phyloP scores from a whole-genome alignment of 1,284 basidiomycete genomes.

The Violaceomyces palustris region DNA sequence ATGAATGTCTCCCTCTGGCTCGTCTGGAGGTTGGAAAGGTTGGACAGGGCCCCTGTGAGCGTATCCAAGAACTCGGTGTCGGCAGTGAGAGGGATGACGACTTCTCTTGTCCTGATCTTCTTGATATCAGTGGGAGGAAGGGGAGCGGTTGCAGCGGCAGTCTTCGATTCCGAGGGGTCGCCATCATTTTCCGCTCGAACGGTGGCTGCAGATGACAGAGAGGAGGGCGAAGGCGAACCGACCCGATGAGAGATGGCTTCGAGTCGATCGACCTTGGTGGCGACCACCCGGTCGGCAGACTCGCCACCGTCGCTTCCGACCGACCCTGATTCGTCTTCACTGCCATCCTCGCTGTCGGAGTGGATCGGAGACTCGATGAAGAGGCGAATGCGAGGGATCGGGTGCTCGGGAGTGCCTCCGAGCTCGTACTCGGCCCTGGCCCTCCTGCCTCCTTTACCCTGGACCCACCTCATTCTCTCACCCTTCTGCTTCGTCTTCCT shows the following conservation, averaged over 20 bases:
- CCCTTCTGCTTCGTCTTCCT: neutral
- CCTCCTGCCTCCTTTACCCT: slow-evolving; percentile 45
- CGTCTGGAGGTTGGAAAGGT: slow-evolving; percentile 65
- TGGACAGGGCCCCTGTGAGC: slow-evolving; percentile 67
- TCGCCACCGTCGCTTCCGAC: slow-evolving; percentile 2
- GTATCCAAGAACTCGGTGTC: slow-evolving; percentile 78
- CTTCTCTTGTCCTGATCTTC: slow-evolving; percentile 17
- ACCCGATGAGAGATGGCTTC: slow-evolving; percentile 1
- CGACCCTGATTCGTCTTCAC: slow-evolving; percentile 3
- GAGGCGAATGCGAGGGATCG: slow-evolving; percentile 52
- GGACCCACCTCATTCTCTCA: slow-evolving; percentile 44
- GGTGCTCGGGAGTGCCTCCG: slow-evolving; percentile 50
- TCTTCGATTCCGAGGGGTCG: slow-evolving; percentile 20
- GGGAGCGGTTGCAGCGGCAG: too few relatives aligned
- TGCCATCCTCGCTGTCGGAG: slow-evolving; percentile 32
- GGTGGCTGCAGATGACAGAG: too few relatives aligned
- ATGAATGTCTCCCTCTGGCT: slow-evolving; percentile 65
- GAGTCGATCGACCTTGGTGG: slow-evolving; percentile 27
- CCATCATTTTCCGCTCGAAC: slow-evolving; percentile 16
- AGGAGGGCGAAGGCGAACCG: neutral
- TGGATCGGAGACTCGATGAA: slow-evolving; percentile 42
- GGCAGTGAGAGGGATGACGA: slow-evolving; percentile 74
- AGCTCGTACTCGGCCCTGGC: slow-evolving; percentile 54
- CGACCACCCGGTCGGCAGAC: slow-evolving; percentile 9
- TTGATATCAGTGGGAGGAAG: too few relatives aligned